A percentile compares a stretch with the other conserved stretches of the same genome.
Conservation (phyloP, 805 yeast species). For the Candida maris region DNA sequence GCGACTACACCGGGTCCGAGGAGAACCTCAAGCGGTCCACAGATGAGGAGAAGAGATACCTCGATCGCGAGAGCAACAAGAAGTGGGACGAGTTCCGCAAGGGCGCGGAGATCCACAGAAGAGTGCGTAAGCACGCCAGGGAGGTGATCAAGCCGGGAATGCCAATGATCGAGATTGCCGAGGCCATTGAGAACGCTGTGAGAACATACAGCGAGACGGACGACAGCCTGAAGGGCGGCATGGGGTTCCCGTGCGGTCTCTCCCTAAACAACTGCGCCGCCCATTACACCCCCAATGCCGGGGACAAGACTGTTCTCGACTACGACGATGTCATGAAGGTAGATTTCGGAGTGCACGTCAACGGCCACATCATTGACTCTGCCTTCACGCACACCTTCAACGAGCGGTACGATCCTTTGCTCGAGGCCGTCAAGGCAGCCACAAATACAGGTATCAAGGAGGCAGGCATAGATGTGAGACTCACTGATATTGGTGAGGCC, state of each 20-base stretch:
- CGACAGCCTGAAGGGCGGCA: constrained; percentile 71
- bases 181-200: constrained; percentile 80
- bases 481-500: constrained; percentile 93
- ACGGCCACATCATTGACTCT: constrained; percentile 90
- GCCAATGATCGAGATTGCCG: constrained; percentile 87
- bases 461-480: constrained; percentile 93
- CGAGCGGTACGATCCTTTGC: constrained; percentile 71
- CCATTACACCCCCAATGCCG: constrained; percentile 95
- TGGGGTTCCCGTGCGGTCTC: constrained; percentile 98
- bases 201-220: constrained; percentile 61
- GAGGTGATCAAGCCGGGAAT: constrained; percentile 82
- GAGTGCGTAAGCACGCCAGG: constrained; percentile 80
- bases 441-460: constrained; percentile 90
- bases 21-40: constrained; percentile 74
- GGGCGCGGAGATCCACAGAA: constrained; percentile 93
- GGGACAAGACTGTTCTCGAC: constrained; percentile 75
- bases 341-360: constrained; percentile 94
- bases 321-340: constrained; percentile 95
- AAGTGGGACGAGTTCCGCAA: constrained; percentile 87
- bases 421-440: constrained; percentile 86
- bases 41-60: constrained; percentile 78
- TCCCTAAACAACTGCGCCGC: constrained; percentile 94
- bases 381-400: constrained; percentile 92
- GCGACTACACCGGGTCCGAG: constrained; percentile 57
- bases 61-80: constrained; percentile 59